A percentile compares a stretch with the other conserved stretches of the same genome.
Evolutionary conservation across 495 filamentous ascomycete species (phyloP).

Genomic region (Wilcoxina mikolae): DNA sequence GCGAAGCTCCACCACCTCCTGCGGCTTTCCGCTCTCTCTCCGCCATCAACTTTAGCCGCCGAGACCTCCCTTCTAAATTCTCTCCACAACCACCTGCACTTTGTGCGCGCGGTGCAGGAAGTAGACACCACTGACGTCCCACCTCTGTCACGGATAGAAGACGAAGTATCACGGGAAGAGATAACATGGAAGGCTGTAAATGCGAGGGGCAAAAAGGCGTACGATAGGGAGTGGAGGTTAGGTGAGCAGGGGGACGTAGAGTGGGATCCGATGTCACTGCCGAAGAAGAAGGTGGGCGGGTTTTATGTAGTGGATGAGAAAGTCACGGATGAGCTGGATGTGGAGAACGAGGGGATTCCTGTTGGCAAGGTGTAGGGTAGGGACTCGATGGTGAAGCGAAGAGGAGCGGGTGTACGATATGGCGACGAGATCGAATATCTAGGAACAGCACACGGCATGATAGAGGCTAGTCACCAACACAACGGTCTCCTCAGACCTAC

Average conservation of each 20-base stretch:
- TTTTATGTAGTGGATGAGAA: conserved; percentile 27
- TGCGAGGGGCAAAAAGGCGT: not conserved
- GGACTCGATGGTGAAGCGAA: not conserved
- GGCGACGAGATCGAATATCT: no score
- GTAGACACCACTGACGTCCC: conserved; percentile 57
- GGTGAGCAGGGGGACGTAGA: conserved; percentile 9
- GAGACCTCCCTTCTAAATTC: conserved; percentile 50
- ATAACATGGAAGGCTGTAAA: conserved; percentile 14
- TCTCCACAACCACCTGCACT: conserved; percentile 71
- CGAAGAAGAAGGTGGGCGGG: conserved; percentile 13
- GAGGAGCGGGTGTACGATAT: not conserved
- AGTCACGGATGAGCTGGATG: conserved; percentile 13
- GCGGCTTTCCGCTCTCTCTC: conserved; percentile 74
- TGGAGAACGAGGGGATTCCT: conserved; percentile 2
- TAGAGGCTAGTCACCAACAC: no score
- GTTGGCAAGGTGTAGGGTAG: not conserved
- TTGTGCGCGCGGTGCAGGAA: conserved; percentile 68
- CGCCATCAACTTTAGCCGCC: conserved; percentile 43
- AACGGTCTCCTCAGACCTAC: no score
- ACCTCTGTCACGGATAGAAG: conserved; percentile 63
- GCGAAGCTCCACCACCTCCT: conserved; percentile 63
- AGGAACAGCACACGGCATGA: no score
- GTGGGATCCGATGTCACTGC: conserved; percentile 12
- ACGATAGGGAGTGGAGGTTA: not conserved
- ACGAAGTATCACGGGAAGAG: conserved; percentile 47